phyloP scores from a whole-genome alignment of 257 asterid genomes.

The Plantago ovata region DNA sequence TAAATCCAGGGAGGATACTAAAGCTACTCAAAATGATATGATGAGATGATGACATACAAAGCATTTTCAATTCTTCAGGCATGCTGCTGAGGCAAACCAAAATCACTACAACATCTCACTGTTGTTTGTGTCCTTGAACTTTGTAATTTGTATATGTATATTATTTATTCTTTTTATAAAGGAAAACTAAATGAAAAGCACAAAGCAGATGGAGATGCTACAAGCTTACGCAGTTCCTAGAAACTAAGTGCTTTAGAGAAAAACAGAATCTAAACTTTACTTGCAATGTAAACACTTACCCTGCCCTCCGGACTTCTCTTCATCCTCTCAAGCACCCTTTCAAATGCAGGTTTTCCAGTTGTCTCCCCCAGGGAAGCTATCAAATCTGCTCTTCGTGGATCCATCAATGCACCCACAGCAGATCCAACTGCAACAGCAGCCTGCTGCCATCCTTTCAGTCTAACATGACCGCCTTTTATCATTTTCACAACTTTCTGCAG shows the following conservation, averaged over 20 bases:
- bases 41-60: too few relatives aligned
- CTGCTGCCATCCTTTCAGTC: conserved; percentile 80
- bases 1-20: too few relatives aligned
- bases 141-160: too few relatives aligned
- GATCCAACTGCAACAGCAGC: conserved; percentile 95
- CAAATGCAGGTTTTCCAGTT: conserved; percentile 83
- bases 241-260: not conserved
- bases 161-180: too few relatives aligned
- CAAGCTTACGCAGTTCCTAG: not conserved
- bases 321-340: conserved; percentile 82
- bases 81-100: too few relatives aligned
- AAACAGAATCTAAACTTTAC: not conserved
- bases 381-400: conserved; percentile 88
- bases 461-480: conserved; percentile 51
- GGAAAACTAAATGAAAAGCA: too few relatives aligned
- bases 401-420: conserved; percentile 80
- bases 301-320: conserved; percentile 72
- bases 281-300: conserved; percentile 41
- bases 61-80: too few relatives aligned
- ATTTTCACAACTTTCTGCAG: conserved; percentile 20
- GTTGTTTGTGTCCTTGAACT: too few relatives aligned
- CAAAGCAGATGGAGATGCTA: too few relatives aligned
- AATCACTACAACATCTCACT: too few relatives aligned
- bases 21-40: too few relatives aligned
- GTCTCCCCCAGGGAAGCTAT: conserved; percentile 96